phyloP scores from a whole-genome alignment of 306 rosid genomes.

The Vigna nakashimae region DNA sequence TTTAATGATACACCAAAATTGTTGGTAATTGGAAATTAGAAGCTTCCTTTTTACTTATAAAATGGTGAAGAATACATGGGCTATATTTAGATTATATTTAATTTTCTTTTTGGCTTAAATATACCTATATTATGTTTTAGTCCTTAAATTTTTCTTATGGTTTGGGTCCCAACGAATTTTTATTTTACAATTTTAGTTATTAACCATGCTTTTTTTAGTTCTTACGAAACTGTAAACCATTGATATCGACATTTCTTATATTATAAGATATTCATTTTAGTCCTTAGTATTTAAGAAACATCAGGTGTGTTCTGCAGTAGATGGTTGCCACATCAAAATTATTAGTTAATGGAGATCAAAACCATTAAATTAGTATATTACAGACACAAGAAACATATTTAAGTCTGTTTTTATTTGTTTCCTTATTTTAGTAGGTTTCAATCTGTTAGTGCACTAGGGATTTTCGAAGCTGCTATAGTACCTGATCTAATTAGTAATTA shows the following conservation, averaged over 20 bases:
- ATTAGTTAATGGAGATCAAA: not conserved
- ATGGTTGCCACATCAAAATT: not conserved
- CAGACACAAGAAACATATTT: not conserved
- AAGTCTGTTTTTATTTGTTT: not conserved
- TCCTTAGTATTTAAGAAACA: not conserved
- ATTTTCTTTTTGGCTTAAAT: not conserved
- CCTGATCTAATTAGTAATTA: not conserved
- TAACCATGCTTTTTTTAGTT: not conserved
- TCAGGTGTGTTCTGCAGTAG: not conserved
- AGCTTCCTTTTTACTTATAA: slow-evolving; percentile 6
- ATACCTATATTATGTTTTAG: not conserved
- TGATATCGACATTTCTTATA: not conserved
- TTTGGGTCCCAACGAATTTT: no score
- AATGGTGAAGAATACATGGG: slow-evolving; percentile 1
- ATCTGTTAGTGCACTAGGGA: not conserved
- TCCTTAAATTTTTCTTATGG: no score
- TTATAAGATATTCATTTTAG: no score
- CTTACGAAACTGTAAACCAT: not conserved
- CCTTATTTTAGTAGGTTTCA: not conserved
- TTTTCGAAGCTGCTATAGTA: not conserved
- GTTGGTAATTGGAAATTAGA: not conserved
- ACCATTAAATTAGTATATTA: not conserved
- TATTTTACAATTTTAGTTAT: not conserved
- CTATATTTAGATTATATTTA: not conserved
- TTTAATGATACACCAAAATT: slow-evolving; percentile 17